Base-by-base conservation (phyloP, 106 monocot genomes). In the Alisma plantagoaquatica region DNA sequence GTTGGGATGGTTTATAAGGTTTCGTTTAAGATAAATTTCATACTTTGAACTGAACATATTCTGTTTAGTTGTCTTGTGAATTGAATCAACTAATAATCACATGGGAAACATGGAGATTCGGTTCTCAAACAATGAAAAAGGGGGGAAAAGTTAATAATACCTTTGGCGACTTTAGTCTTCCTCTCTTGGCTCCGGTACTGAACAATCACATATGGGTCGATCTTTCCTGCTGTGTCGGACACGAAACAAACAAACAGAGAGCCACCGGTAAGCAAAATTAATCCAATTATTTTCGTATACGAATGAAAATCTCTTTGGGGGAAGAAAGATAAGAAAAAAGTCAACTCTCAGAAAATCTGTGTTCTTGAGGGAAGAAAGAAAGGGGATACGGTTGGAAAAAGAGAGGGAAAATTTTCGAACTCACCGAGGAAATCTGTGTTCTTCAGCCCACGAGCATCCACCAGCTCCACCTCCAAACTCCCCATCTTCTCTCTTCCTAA, bases 151-250 rank as follows among this genome's bases (percentile, higher is more conserved):
- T 18, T 20, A 16, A 22, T 33, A 23, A 20, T 14, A 88, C 88
- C 83, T 68, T 73, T 67, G 10, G 76, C 73, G 43, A 80, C 62
- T 26, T 73, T 67, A 67, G 73, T 89, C 70, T 79, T 80, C 49
- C 60, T 67, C 54, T 89, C 76, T 45, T 89, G 72, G 29, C 56
- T 69, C 64, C 70, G 72, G 54, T 83, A 83, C 26, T 80, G 83
- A 19, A 89, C 30, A 27, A 75, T 21, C 33, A 79, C 83, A 59
- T 83, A 89, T 3, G 89, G 79, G 55, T 89, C 89, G 11, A 71
- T 63, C 31, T 74, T 70, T 26, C 75, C 89, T 86, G 85, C 62
- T 53, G 10, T n/a, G n/a, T n/a, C n/a, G n/a, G n/a, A n/a, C n/a
- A n/a, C n/a, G n/a, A n/a, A n/a, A n/a, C n/a, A n/a, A n/a, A n/a